Base-by-base conservation (phyloP, 2,329 filamentous ascomycete genomes). In the Lasiodiplodia gonubiensis region DNA sequence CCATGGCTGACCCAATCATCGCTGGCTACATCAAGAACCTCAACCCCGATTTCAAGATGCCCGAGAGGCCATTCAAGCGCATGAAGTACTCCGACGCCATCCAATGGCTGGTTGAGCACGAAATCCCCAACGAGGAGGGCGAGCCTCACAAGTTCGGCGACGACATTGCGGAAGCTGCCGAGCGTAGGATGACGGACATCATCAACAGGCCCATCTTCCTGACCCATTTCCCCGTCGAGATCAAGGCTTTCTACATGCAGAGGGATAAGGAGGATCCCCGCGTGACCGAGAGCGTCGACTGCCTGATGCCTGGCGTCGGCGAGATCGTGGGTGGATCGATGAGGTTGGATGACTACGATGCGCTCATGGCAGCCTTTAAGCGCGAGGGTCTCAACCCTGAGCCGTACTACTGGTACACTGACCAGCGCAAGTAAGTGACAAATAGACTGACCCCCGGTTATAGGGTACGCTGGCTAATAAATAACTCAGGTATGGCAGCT, bases 211-310 rank as follows among this genome's bases (percentile, higher is more conserved):
- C 95, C 70, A 97, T 99, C 80, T 92, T 98, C 84, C 86, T 98
- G 51, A 98, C 94, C 2, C 94, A 98, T 82, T 99, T 99, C 88
- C 95, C 95, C 23, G 90, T 90, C 68, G 93, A 94, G 83, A 97
- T 99, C 86, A 99, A 99, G 86, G 92, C 95, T 1, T 99, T 99
- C 80, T 99, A 99, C 86, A 99, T 99, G 95, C 90, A 94, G 82
- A 94, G 91, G 81, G 95, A 94, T 74, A 84, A 86, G 52, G 81
- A 86, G 35, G 95, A 99, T 77, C 83, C 81, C 35, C 88, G 94
- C 30, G 93, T 97, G 33, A 99, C 95, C 0, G 94, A 99, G 85
- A 93, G 89, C 70, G 94, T 98, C 16, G 95, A 99, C 71, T 86
- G 87, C 68, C 78, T 91, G 70, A 90, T 99, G 93, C 95, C 95